Percentiles rank a stretch among this genome's conserved stretches.
Conservation (phyloP, 768 basidiomycete genomes). For the Russula abietina region DNA sequence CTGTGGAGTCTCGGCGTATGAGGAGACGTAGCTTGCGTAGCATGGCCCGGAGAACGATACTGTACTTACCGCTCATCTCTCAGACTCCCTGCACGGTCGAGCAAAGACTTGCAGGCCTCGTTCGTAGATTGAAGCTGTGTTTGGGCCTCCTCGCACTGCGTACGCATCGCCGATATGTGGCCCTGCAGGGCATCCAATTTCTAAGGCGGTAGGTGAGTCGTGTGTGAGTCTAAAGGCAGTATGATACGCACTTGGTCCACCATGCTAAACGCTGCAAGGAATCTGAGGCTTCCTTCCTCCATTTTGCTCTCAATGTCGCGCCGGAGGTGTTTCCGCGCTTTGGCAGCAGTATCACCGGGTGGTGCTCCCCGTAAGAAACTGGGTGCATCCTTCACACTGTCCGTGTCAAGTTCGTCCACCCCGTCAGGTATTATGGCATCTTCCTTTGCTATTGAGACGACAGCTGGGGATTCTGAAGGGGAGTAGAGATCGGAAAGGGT, state of each 20-base stretch:
- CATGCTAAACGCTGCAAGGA: conserved; percentile 78
- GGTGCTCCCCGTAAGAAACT: conserved; percentile 34
- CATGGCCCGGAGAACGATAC: conserved; percentile 29
- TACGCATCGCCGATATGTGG: conserved; percentile 75
- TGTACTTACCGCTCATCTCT: conserved; percentile 55
- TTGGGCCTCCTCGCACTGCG: conserved; percentile 79
- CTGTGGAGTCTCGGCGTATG: conserved; percentile 34
- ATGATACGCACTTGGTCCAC: conserved; percentile 75
- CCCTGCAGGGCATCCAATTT: conserved; percentile 76
- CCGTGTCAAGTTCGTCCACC: conserved; percentile 31
- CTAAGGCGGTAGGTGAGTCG: conserved; percentile 37
- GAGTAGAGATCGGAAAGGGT: conserved; percentile 80
- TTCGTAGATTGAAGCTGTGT: conserved; percentile 67
- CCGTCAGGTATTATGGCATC: conserved; percentile 36
- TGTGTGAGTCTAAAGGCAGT: not conserved
- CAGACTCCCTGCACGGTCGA: conserved; percentile 78
- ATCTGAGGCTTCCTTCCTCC: conserved; percentile 73
- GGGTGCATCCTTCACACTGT: conserved; percentile 20
- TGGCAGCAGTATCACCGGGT: conserved; percentile 59
- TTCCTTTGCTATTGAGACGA: conserved; percentile 29
- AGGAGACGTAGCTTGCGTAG: not conserved
- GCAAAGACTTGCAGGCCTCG: conserved; percentile 66
- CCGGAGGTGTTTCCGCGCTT: conserved; percentile 72
- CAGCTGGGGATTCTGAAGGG: conserved; percentile 22
- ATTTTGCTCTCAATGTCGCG: conserved; percentile 82